Evolutionary conservation across 441 rosid species (phyloP), one percentile per base, ranked within the genome.

Genomic region (Adansonia grandidieri): DNA sequence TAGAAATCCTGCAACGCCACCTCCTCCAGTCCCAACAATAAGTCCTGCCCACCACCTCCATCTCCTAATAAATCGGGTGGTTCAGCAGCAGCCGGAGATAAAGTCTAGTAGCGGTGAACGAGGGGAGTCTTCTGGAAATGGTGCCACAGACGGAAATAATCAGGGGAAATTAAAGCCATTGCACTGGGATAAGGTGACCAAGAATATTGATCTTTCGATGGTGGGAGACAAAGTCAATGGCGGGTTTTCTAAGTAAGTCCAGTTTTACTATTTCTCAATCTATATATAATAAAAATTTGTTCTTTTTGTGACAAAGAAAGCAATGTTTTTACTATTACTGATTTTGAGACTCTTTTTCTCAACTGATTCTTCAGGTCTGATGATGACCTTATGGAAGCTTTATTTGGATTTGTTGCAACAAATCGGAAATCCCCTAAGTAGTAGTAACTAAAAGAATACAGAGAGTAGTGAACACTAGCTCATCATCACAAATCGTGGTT

Each of bases 181-280:
- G 84, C 99, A 93, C 77, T 92, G 98, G 99, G 98, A 97, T 81
- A 93, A 94, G 81, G 90, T 94, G 70, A 90, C 88, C 84, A 87
- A 82, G 44, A 87, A 82, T 57, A 56, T 80, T 1, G 89, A 86
- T n/a, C 92, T 87, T 81, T 93, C 99, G 45, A 93, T 96, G 98
- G 98, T 93, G 79, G 93, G 99, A 98, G 94, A 96, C 90, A 91
- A 88, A 78, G 87, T 96, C 60, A 87, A 86, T 20, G 88, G 87
- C 1, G 99, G 98, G 40, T 97, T 98, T 62, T 91, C 94, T 74
- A 87, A 92, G 99, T 93, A 89, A 89, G 62, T 82, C 71, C 13
- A 63, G 9, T 5, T 71, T 53, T 32, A 32, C 37, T 32, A 32
- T 32, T 32, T 32, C 37, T 32, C 37, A 32, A 32, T 32, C 37